Percentiles rank a stretch among this genome's conserved stretches.
Evolutionary conservation across 2,329 filamentous ascomycete species (phyloP).

Genomic region (Fonsecaea pugnacius): DNA sequence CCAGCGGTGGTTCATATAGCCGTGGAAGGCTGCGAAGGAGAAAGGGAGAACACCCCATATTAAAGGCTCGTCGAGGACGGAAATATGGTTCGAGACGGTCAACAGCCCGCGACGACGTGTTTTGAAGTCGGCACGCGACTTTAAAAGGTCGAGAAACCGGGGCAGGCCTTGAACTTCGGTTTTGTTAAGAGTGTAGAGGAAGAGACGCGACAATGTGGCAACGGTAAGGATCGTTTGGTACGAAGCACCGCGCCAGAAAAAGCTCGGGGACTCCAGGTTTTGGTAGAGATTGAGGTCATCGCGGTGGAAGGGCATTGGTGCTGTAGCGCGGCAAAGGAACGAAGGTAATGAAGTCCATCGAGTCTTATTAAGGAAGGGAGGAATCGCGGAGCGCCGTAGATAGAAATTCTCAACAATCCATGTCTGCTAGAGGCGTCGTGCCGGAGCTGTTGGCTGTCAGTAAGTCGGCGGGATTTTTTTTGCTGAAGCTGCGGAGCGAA

Average conservation of each 20-base stretch:
- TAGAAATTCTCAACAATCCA: slow-evolving; percentile 7
- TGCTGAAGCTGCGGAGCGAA: slow-evolving; percentile 8
- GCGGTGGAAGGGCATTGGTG: slow-evolving; percentile 38
- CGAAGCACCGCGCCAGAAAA: slow-evolving; percentile 72
- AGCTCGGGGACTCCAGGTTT: slow-evolving; percentile 50
- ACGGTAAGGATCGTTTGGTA: slow-evolving; percentile 74
- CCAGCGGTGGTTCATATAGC: slow-evolving; percentile 75
- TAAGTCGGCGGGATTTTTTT: slow-evolving; percentile 1
- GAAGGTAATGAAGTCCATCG: not conserved
- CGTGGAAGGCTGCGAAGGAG: slow-evolving; percentile 70
- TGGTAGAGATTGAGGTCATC: slow-evolving; percentile 49
- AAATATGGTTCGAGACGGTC: slow-evolving; percentile 91
- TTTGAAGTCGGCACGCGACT: slow-evolving; percentile 69
- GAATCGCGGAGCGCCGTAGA: not conserved
- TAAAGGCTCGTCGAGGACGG: slow-evolving; percentile 90
- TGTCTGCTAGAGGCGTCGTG: slow-evolving; percentile 9
- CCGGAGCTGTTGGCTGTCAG: slow-evolving; percentile 19
- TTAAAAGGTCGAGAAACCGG: slow-evolving; percentile 73
- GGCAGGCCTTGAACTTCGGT: slow-evolving; percentile 74
- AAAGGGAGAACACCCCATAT: slow-evolving; percentile 89
- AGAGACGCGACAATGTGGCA: slow-evolving; percentile 70
- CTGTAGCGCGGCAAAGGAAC: slow-evolving; percentile 2
- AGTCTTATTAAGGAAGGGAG: not conserved
- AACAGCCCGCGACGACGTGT: slow-evolving; percentile 75
- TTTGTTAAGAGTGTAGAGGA: slow-evolving; percentile 67